Percentiles rank a stretch among this genome's conserved stretches.
Evolutionary conservation across 1,284 basidiomycete genomes (phyloP).

Genomic region (Mycena sp.): DNA sequence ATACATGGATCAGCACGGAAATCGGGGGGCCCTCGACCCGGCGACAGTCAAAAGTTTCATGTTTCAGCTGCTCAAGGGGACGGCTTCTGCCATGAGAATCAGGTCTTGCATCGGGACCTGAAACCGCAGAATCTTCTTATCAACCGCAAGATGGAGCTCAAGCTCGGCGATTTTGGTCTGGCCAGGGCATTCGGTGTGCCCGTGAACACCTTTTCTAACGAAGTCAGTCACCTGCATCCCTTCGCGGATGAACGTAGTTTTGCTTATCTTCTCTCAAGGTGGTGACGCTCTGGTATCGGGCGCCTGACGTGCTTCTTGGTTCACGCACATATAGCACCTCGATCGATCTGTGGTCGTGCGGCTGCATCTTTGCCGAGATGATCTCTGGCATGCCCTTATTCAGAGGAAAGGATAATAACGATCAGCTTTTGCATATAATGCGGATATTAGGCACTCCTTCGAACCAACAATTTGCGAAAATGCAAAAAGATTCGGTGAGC

Average conservation of each 20-base stretch:
- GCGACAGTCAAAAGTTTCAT: slow-evolving; percentile 96
- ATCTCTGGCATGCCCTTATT: slow-evolving; percentile 98
- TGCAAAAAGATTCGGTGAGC: slow-evolving; percentile 90
- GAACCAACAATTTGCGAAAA: slow-evolving; percentile 92
- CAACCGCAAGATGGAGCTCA: too few species aligned
- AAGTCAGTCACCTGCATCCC: slow-evolving; percentile 74
- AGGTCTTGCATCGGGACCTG: slow-evolving; percentile 96
- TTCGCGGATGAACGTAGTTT: too few species aligned
- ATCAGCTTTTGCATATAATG: slow-evolving; percentile 98
- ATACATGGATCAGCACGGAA: slow-evolving; percentile 99
- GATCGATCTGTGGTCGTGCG: slow-evolving; percentile 99
- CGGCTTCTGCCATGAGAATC: slow-evolving; percentile 99
- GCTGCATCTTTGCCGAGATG: slow-evolving; percentile 99
- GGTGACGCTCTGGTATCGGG: slow-evolving; percentile 99
- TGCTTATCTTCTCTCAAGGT: slow-evolving; percentile 64
- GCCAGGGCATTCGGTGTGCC: slow-evolving; percentile 96
- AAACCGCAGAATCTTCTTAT: too few species aligned
- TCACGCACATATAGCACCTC: slow-evolving; percentile 98
- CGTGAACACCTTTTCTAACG: slow-evolving; percentile 96
- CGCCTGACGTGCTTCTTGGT: slow-evolving; percentile 97
- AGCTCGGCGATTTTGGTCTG: slow-evolving; percentile 94
- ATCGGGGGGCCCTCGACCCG: slow-evolving; percentile 94
- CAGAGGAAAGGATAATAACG: slow-evolving; percentile 98
- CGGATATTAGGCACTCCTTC: slow-evolving; percentile 96
- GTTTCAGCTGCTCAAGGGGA: slow-evolving; percentile 97